Conservation (phyloP, 2,329 filamentous ascomycete genomes). For the Neofusicoccum parvum region DNA sequence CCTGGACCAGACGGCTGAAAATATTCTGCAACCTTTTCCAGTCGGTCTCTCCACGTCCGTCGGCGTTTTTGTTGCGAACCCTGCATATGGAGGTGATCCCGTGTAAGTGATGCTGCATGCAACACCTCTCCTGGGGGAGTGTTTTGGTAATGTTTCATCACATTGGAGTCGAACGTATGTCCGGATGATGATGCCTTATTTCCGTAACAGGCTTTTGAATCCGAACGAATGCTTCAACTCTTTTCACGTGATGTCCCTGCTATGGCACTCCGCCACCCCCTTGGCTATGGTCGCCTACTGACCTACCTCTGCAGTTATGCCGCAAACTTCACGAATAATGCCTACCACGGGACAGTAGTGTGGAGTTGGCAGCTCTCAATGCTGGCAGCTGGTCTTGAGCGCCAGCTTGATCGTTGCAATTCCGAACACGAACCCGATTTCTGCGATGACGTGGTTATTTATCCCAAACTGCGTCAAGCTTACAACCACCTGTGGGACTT, state of each 20-base stretch:
- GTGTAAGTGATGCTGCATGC: slow-evolving; percentile 25
- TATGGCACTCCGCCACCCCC: neutral
- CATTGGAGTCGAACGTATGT: too few species aligned
- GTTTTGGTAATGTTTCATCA: too few species aligned
- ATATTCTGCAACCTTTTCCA: slow-evolving; percentile 61
- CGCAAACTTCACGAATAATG: slow-evolving; percentile 57
- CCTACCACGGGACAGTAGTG: slow-evolving; percentile 66
- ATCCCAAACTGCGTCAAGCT: slow-evolving; percentile 49
- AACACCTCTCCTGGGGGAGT: too few species aligned
- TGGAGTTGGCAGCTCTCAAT: slow-evolving; percentile 68
- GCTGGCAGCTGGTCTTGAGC: slow-evolving; percentile 63
- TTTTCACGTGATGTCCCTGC: slow-evolving; percentile 19
- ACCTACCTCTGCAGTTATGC: slow-evolving; percentile 34
- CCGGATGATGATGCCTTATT: too few species aligned
- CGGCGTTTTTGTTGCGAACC: slow-evolving; percentile 63
- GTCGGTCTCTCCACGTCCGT: slow-evolving; percentile 59
- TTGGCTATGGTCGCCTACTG: neutral
- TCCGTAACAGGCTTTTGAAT: too few species aligned
- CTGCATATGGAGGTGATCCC: slow-evolving; percentile 55
- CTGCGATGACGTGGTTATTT: slow-evolving; percentile 50
- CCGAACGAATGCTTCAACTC: neutral
- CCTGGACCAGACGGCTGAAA: slow-evolving; percentile 59
- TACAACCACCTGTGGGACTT: slow-evolving; percentile 65
- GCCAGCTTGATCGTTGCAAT: slow-evolving; percentile 58
- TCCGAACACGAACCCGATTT: slow-evolving; percentile 46